These are phyloP conservation scores for Penicillium sp. DNA, from an alignment of 2,329 filamentous ascomycete species.

Conservation along the genomic window DNA sequence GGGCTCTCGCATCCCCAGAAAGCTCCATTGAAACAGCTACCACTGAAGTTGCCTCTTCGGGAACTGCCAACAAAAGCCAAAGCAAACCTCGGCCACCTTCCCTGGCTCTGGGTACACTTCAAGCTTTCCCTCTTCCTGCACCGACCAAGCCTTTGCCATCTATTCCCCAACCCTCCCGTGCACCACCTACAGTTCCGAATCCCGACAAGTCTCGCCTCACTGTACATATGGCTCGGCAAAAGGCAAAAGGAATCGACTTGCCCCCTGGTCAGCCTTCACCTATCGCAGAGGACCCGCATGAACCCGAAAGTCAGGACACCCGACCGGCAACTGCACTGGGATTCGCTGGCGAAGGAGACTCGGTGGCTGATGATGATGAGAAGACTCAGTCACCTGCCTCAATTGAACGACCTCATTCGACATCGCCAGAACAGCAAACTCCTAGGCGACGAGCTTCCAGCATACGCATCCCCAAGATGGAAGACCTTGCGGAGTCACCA, in stretches of 20 bases:
- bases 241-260: conserved; percentile 4
- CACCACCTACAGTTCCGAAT: conserved; percentile 12
- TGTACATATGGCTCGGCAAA: conserved; percentile 6
- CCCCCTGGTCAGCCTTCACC: conserved; percentile 16
- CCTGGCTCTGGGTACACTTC: conserved; percentile 31
- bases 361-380: conserved; percentile 14
- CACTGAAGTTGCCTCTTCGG: neutral
- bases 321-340: conserved; percentile 15
- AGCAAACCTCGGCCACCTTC: conserved; percentile 25
- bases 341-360: conserved; percentile 8
- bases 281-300: conserved; percentile 20
- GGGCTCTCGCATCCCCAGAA: neutral
- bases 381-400: conserved; percentile 4
- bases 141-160: conserved; percentile 40
- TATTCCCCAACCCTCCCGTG: conserved; percentile 28
- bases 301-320: conserved; percentile 1
- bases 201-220: conserved; percentile 11
- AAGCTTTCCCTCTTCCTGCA: conserved; percentile 41
- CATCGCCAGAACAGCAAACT: conserved; percentile 15
- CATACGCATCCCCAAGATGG: conserved; percentile 19
- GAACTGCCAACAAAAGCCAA: conserved; percentile 4
- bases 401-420: conserved; percentile 21
- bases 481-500: conserved; percentile 16
- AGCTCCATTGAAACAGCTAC: neutral
- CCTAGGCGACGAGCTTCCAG: conserved; percentile 19